These are phyloP conservation scores for Hygrophorus russula DNA, from an alignment of 768 basidiomycete species.

Conservation along the genomic window DNA sequence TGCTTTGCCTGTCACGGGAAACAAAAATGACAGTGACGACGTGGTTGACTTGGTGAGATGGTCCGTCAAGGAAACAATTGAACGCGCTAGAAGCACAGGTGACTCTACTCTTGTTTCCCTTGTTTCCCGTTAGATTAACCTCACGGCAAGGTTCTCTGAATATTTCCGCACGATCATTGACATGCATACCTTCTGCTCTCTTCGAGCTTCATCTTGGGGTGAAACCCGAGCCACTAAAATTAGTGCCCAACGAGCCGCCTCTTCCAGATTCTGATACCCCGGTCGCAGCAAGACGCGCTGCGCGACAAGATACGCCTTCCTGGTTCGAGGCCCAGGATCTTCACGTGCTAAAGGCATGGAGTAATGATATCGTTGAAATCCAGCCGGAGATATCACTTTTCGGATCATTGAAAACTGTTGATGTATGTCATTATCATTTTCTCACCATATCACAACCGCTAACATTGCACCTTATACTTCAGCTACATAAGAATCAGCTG, in stretches of 20 bases:
- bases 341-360: constrained; percentile 64
- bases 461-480: background rate
- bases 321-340: constrained; percentile 84
- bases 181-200: constrained; percentile 63
- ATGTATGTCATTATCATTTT: constrained; percentile 37
- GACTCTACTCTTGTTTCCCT: constrained; percentile 18
- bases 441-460: background rate
- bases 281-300: constrained; percentile 24
- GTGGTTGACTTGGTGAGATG: constrained; percentile 43
- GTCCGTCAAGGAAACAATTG: constrained; percentile 63
- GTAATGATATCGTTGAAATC: constrained; percentile 68
- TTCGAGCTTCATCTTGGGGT: constrained; percentile 76
- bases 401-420: constrained; percentile 69
- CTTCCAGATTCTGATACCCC: constrained; percentile 25
- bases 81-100: constrained; percentile 72
- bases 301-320: constrained; percentile 37
- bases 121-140: constrained; percentile 33
- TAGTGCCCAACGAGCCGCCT: constrained; percentile 50
- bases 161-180: constrained; percentile 59
- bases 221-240: constrained; percentile 57
- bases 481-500: constrained; percentile 74
- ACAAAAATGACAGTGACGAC: constrained; percentile 32
- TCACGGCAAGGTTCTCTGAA: constrained; percentile 56
- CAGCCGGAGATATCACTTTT: constrained; percentile 80
- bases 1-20: constrained; percentile 25